These are phyloP conservation scores for Tricladium varicosporioides DNA, from an alignment of 2,329 filamentous ascomycete genomes.

Conservation along the genomic window DNA sequence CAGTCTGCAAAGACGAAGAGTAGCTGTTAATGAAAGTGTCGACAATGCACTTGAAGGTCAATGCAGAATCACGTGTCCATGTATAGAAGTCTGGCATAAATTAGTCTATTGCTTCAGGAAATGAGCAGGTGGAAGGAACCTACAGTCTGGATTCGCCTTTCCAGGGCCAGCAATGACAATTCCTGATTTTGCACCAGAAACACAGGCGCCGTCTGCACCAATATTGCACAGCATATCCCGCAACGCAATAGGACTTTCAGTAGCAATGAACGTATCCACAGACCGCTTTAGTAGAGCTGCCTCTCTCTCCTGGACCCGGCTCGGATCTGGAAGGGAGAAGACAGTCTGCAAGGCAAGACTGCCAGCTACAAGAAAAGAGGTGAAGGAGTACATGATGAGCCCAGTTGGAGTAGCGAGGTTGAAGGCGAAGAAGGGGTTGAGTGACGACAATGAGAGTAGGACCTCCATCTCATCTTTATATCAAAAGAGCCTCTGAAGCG, in stretches of 20 bases:
- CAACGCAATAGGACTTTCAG: conserved; percentile 51
- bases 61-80: conserved; percentile 73
- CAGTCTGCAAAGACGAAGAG: conserved; percentile 42
- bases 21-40: conserved; percentile 62
- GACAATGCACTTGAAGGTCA: conserved; percentile 67
- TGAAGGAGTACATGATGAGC: conserved; percentile 48
- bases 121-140: conserved; percentile 20
- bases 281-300: conserved; percentile 43
- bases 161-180: conserved; percentile 58
- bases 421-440: conserved; percentile 21
- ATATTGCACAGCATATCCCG: conserved; percentile 57
- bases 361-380: conserved; percentile 50
- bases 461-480: conserved; percentile 29
- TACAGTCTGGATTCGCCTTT: conserved; percentile 54
- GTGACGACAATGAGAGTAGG: conserved; percentile 20
- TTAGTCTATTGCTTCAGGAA: not conserved
- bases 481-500: not conserved
- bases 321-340: conserved; percentile 44
- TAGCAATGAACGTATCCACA: conserved; percentile 52
- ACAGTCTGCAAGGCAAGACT: conserved; percentile 50
- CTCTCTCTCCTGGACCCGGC: conserved; percentile 33
- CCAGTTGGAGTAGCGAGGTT: conserved; percentile 19
- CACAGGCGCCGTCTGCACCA: conserved; percentile 51
- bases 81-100: conserved; percentile 66
- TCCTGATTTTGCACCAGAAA: conserved; percentile 46